Conservation (phyloP, 192 early-diverging fungal genomes). For the Hyaloraphidium curvatum region DNA sequence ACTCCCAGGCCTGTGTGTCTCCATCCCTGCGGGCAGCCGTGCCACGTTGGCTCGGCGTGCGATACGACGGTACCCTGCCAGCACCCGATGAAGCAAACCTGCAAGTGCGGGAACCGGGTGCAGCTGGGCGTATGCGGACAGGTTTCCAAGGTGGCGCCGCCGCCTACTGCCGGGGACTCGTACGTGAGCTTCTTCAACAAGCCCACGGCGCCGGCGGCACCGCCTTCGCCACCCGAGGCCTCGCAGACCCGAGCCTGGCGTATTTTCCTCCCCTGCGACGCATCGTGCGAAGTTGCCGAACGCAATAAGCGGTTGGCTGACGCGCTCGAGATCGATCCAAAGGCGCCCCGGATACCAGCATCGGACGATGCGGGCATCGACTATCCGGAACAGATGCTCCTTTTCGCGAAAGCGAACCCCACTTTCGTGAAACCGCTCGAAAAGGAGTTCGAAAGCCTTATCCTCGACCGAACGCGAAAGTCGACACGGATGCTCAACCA, state of each 20-base stretch:
- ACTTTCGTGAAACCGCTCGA: conserved; percentile 53
- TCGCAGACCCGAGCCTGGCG: conserved; percentile 19
- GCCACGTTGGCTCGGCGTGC: conserved; percentile 56
- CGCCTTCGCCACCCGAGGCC: no score
- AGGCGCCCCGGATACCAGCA: conserved; percentile 8
- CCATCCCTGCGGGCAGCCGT: conserved; percentile 50
- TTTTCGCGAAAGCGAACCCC: conserved; percentile 41
- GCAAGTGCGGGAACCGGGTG: conserved; percentile 53
- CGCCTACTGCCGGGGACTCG: no score
- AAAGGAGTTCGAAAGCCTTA: conserved; percentile 38
- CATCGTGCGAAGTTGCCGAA: conserved; percentile 52
- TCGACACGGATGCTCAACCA: conserved; percentile 46
- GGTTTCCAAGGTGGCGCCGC: no score
- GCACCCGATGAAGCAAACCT: conserved; percentile 31
- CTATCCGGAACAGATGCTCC: no score
- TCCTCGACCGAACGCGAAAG: conserved; percentile 27
- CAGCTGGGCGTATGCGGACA: conserved; percentile 46
- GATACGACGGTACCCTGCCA: conserved; percentile 54
- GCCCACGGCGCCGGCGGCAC: no score
- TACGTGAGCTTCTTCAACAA: no score
- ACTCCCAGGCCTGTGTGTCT: conserved; percentile 61
- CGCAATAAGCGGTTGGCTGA: conserved; percentile 62
- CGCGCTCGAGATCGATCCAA: conserved; percentile 47
- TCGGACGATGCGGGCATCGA: no score
- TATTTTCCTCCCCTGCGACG: conserved; percentile 49